Base-by-base conservation (phyloP, 306 rosid species). In the Begonia peltatifolia region DNA sequence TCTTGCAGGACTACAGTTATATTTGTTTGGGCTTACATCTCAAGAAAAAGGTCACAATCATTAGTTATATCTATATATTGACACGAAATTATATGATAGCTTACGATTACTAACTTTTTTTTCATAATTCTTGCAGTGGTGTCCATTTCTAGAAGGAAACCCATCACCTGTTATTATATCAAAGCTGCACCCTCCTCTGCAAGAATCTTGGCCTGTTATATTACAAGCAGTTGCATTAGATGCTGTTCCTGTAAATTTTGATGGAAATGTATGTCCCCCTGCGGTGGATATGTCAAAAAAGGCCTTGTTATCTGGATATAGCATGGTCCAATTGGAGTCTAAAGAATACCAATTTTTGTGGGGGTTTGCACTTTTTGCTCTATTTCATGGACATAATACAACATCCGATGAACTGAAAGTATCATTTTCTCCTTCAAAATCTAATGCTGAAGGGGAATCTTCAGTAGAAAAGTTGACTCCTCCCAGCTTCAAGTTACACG, bases 181-280 rank as follows among this genome's bases (percentile, higher is more conserved):
- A 53, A 85, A 85, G 73, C 72, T 90, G 72, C 82, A 62, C 46
- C 78, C 87, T 48, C 76, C 94, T 76, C 75, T 90, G 61, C 90
- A 90, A 73, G 95, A 85, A 76, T 85, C 95, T n/a, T 90, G 97
- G 97, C 95, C 97, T 14, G 87, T 90, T 67, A 78, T 90, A 62
- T 73, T 90, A 75, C 97, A 85, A 75, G 97, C 97, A 54, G 76
- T 90, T 76, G 95, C 87, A 53, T 68, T 83, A 59, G 97, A 85
- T 67, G 89, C 97, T 46, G 83, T 85, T 75, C 97, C 97, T 46
- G 75, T 51, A 60, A 68, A 70, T 79, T 55, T 72, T 59, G 77
- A 73, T 63, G 82, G 64, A 70, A 67, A 61, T 44, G 79, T 67
- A 57, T 63, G 35, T 59, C 42, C 75, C 36, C 56, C 77, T 13